These are phyloP conservation scores for Tuber melanosporum DNA, from an alignment of 495 filamentous ascomycete genomes.

Conservation along the genomic window DNA sequence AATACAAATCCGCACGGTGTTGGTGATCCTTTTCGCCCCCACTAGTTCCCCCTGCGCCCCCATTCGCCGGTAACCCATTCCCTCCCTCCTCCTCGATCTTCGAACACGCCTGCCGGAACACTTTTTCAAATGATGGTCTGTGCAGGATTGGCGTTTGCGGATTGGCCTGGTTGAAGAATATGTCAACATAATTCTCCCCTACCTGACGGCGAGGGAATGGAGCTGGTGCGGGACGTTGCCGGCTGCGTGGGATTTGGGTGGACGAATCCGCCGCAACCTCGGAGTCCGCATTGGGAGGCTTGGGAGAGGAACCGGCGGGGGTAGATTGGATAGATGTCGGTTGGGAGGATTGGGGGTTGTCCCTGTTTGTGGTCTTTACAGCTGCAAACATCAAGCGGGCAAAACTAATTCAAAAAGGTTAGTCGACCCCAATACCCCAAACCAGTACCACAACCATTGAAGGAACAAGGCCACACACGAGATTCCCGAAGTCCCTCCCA, in stretches of 20 bases:
- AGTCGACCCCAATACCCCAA: neutral
- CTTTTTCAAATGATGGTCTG: slow-evolving; percentile 22
- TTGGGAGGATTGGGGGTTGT: slow-evolving; percentile 20
- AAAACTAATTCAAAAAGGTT: slow-evolving; percentile 22
- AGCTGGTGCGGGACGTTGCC: slow-evolving; percentile 23
- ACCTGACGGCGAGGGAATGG: slow-evolving; percentile 25
- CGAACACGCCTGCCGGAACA: slow-evolving; percentile 23
- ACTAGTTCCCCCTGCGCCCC: slow-evolving; percentile 4
- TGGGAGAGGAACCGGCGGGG: slow-evolving; percentile 6
- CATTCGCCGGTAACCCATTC: slow-evolving; percentile 18
- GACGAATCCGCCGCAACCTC: slow-evolving; percentile 26
- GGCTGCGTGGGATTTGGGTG: slow-evolving; percentile 23
- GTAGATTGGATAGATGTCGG: slow-evolving; percentile 17
- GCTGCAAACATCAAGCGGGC: slow-evolving; percentile 40
- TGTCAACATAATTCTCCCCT: slow-evolving; percentile 29
- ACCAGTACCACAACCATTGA: neutral
- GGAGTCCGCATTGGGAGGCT: slow-evolving; percentile 15
- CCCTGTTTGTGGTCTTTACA: slow-evolving; percentile 28
- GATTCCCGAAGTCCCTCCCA: slow-evolving; percentile 39
- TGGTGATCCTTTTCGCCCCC: slow-evolving; percentile 29
- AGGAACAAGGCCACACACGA: slow-evolving; percentile 26
- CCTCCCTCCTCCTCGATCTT: slow-evolving; percentile 26
- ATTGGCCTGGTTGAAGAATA: slow-evolving; percentile 40
- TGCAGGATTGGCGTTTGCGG: slow-evolving; percentile 37
- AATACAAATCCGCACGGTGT: slow-evolving; percentile 38